Evolutionary conservation across 352 stramenopile genomes (phyloP).

Genomic region (Phytophthora megakarya): DNA sequence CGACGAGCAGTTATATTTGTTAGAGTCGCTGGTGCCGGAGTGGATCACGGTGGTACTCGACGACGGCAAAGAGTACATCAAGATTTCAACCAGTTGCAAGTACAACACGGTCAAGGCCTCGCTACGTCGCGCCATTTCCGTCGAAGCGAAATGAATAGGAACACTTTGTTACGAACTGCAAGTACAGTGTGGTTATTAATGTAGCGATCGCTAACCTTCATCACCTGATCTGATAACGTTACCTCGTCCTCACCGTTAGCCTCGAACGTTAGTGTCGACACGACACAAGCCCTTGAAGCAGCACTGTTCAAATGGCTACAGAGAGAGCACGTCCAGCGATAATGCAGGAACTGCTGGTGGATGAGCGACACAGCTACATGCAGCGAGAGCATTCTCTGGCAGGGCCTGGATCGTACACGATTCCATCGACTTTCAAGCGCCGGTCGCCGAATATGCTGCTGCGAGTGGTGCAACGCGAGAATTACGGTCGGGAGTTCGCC

Average conservation of each 20-base stretch:
- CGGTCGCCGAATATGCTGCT: conserved; percentile 41
- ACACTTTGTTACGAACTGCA: background rate
- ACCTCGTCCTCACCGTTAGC: conserved; percentile 16
- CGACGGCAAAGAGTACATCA: conserved; percentile 73
- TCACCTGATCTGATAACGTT: conserved; percentile 16
- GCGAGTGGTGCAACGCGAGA: conserved; percentile 50
- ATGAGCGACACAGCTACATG: conserved; percentile 59
- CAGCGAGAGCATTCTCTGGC: conserved; percentile 47
- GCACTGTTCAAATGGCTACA: conserved; percentile 25
- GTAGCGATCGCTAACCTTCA: too few species aligned
- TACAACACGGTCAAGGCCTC: conserved; percentile 72
- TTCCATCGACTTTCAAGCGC: conserved; percentile 59
- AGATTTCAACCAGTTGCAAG: conserved; percentile 58
- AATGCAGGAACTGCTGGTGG: conserved; percentile 26
- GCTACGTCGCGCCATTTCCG: conserved; percentile 54
- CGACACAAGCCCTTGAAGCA: background rate
- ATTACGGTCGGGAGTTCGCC: conserved; percentile 64
- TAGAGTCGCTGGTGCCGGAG: conserved; percentile 73
- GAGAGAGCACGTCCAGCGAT: conserved; percentile 13
- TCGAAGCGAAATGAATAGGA: conserved; percentile 8
- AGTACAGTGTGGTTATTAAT: too few species aligned
- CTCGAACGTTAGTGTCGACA: too few species aligned
- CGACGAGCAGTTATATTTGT: conserved; percentile 69
- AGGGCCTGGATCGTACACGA: conserved; percentile 59
- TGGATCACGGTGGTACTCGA: conserved; percentile 72